Evolutionary conservation across 2,329 filamentous ascomycete genomes (phyloP).

Genomic region (Plectosphaerella cucumerina): DNA sequence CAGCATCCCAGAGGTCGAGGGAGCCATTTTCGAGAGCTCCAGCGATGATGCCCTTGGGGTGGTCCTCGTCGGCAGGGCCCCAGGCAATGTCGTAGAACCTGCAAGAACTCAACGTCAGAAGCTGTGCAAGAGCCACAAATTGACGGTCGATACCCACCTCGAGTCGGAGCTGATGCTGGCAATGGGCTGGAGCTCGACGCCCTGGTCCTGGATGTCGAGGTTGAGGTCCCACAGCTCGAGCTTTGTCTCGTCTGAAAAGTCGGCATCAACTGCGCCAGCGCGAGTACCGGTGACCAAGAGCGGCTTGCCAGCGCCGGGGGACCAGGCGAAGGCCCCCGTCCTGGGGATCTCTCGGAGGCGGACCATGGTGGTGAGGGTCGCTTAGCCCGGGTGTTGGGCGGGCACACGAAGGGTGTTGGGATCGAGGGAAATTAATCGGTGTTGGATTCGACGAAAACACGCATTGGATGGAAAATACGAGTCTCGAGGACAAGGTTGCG

Average conservation of each 20-base stretch:
- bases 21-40: constrained; percentile 93
- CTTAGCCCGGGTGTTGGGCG: constrained; percentile 11
- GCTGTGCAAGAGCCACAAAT: neutral
- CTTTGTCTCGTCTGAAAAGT: constrained; percentile 97
- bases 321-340: constrained; percentile 97
- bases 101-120: constrained; percentile 4
- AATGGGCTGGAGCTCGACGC: constrained; percentile 79
- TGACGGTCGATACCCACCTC: constrained; percentile 52
- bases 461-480: too few species aligned
- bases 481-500: too few species aligned
- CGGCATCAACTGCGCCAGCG: constrained; percentile 90
- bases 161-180: constrained; percentile 84
- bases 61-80: constrained; percentile 75
- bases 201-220: constrained; percentile 71
- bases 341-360: constrained; percentile 93
- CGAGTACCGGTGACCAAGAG: constrained; percentile 90
- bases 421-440: neutral
- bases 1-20: constrained; percentile 90
- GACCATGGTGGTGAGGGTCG: constrained; percentile 64
- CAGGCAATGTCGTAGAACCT: constrained; percentile 98
- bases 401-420: neutral
- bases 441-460: too few species aligned
- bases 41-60: constrained; percentile 84
- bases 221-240: constrained; percentile 94
- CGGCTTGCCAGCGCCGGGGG: constrained; percentile 71